phyloP scores from a whole-genome alignment of 108 stramenopile species.

The Cafeteria roenbergensis region DNA sequence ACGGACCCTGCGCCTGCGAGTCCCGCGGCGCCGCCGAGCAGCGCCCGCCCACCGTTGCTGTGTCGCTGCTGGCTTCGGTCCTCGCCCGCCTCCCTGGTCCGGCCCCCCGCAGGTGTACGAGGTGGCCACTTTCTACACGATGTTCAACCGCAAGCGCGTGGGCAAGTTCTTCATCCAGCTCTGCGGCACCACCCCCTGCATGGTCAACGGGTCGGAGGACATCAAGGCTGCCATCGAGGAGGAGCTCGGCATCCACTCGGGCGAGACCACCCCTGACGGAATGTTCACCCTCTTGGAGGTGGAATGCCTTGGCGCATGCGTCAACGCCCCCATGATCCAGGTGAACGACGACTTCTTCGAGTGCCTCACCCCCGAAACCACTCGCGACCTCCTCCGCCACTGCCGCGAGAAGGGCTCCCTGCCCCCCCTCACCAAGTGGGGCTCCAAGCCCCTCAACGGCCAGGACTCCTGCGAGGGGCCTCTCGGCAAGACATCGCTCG shows the following conservation, averaged over 20 bases:
- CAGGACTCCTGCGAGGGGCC: conserved; percentile 98
- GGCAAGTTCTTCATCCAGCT: conserved; percentile 99
- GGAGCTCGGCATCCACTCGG: conserved; percentile 85
- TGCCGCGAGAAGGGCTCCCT: conserved; percentile 75
- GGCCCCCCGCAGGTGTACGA: conserved; percentile 81
- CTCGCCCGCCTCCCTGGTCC: not conserved
- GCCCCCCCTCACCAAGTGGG: conserved; percentile 90
- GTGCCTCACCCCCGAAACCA: conserved; percentile 86
- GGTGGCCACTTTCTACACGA: conserved; percentile 97
- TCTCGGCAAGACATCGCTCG: conserved; percentile 75
- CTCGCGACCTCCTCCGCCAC: conserved; percentile 73
- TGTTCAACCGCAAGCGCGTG: conserved; percentile 98
- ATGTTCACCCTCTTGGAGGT: conserved; percentile 95
- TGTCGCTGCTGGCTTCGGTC: not conserved
- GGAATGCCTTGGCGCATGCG: conserved; percentile 98
- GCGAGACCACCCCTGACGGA: conserved; percentile 86
- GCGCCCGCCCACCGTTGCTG: not conserved
- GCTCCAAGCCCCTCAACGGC: conserved; percentile 96
- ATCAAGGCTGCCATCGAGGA: conserved; percentile 93
- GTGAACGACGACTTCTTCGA: conserved; percentile 97
- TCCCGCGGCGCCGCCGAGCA: no score
- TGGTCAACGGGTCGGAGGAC: conserved; percentile 95
- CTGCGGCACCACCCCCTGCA: conserved; percentile 99
- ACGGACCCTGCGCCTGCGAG: no score
- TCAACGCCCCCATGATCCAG: conserved; percentile 99